phyloP scores from a whole-genome alignment of 495 filamentous ascomycete genomes.

The Daldinia decipiens region DNA sequence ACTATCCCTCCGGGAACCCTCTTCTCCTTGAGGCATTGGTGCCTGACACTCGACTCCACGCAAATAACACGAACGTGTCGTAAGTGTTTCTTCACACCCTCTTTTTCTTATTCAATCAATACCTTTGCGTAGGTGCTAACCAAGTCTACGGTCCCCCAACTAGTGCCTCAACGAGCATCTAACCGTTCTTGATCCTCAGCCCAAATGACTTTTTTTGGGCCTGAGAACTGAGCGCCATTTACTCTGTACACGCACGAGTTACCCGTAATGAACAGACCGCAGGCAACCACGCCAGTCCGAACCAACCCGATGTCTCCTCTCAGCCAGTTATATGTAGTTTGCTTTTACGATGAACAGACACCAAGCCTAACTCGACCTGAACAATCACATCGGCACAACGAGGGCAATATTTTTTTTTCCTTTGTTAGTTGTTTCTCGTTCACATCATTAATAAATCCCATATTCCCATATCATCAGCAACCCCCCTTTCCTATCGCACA shows the following conservation, averaged over 20 bases:
- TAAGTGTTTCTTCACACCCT: background rate
- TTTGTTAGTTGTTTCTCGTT: background rate
- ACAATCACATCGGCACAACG: background rate
- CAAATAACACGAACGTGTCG: background rate
- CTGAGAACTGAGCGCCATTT: background rate
- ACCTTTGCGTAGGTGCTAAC: background rate
- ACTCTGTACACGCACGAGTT: background rate
- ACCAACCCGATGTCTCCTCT: background rate
- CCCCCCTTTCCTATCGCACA: background rate
- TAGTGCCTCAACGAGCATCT: no score
- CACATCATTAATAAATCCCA: background rate
- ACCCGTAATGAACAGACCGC: background rate
- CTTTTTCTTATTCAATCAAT: background rate
- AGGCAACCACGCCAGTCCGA: background rate
- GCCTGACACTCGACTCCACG: no score
- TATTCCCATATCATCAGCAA: background rate
- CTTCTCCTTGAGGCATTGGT: no score
- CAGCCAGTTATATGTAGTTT: background rate
- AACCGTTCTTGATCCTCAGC: no score
- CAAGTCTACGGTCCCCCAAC: background rate
- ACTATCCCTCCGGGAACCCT: no score
- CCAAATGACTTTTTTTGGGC: no score
- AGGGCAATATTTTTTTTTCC: background rate
- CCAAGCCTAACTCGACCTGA: background rate
- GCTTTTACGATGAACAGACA: background rate